phyloP scores from a whole-genome alignment of 176 grass and related monocot species.

The Eremochloa ophiuroides region DNA sequence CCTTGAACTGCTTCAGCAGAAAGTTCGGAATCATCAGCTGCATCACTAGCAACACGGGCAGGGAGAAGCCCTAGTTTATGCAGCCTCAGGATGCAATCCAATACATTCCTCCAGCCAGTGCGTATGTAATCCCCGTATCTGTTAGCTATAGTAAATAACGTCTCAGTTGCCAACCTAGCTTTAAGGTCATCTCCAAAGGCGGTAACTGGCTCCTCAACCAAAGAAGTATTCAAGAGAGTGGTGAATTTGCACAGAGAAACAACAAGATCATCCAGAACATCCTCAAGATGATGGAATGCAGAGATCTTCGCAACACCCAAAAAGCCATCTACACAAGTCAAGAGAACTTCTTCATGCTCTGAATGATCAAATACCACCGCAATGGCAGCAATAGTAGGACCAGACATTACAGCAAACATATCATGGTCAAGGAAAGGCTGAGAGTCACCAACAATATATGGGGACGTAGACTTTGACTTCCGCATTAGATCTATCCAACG shows the following conservation, averaged over 20 bases:
- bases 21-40: constrained; percentile 78
- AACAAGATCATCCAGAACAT: constrained; percentile 94
- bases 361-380: constrained; percentile 95
- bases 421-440: constrained; percentile 83
- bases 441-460: constrained; percentile 77
- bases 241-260: constrained; percentile 98
- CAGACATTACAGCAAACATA: constrained; percentile 98
- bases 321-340: constrained; percentile 85
- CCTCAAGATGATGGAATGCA: constrained; percentile 95
- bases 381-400: constrained; percentile 97
- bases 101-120: constrained; percentile 93
- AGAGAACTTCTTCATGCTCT: constrained; percentile 74
- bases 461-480: constrained; percentile 76
- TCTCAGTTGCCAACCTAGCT: constrained; percentile 93
- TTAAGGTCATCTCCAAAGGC: constrained; percentile 97
- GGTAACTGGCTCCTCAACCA: constrained; percentile 95
- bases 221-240: constrained; percentile 88
- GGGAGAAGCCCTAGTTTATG: constrained; percentile 96
- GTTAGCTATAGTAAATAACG: constrained; percentile 89
- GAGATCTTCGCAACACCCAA: constrained; percentile 92
- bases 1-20: constrained; percentile 71
- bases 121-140: constrained; percentile 87
- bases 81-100: constrained; percentile 97
- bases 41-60: constrained; percentile 88
- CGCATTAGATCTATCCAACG: constrained; percentile 95